These are phyloP conservation scores for Biscogniauxia mediterranea DNA, from an alignment of 2,329 filamentous ascomycete genomes.

Conservation along the genomic window DNA sequence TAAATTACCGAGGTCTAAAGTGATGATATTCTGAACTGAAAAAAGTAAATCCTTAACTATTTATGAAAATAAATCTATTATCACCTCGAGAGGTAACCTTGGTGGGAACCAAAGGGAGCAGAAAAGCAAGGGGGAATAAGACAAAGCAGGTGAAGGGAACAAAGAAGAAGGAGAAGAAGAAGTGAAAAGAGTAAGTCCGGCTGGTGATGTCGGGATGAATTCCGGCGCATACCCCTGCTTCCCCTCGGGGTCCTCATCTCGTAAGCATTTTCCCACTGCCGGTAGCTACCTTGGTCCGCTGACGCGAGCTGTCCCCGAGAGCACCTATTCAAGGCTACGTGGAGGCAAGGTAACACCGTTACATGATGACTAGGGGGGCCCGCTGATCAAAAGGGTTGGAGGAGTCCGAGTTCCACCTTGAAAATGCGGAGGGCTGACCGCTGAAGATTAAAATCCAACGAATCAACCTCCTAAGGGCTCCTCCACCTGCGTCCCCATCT, in stretches of 20 bases:
- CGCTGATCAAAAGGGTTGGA: too few species aligned
- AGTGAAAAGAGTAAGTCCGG: neutral
- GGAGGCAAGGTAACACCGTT: too few species aligned
- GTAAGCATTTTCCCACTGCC: neutral
- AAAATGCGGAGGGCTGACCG: too few species aligned
- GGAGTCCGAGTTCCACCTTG: too few species aligned
- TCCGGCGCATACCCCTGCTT: neutral
- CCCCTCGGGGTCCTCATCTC: neutral
- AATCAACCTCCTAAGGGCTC: too few species aligned
- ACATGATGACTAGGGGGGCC: too few species aligned
- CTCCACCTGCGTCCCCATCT: too few species aligned
- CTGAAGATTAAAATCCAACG: too few species aligned
- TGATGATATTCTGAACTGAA: too few species aligned
- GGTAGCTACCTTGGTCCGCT: neutral
- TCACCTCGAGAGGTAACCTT: neutral
- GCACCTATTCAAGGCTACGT: too few species aligned
- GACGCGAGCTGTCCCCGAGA: neutral
- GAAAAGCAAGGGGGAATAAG: neutral
- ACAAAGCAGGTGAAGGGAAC: neutral
- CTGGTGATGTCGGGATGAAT: neutral
- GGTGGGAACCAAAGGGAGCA: neutral
- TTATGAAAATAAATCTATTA: neutral
- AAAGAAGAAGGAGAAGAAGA: neutral
- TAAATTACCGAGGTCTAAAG: too few species aligned
- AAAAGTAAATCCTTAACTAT: neutral